A percentile compares a stretch with the other conserved stretches of the same genome.
Conservation (phyloP, 1,284 basidiomycete species). For the Coniophora puteana region DNA sequence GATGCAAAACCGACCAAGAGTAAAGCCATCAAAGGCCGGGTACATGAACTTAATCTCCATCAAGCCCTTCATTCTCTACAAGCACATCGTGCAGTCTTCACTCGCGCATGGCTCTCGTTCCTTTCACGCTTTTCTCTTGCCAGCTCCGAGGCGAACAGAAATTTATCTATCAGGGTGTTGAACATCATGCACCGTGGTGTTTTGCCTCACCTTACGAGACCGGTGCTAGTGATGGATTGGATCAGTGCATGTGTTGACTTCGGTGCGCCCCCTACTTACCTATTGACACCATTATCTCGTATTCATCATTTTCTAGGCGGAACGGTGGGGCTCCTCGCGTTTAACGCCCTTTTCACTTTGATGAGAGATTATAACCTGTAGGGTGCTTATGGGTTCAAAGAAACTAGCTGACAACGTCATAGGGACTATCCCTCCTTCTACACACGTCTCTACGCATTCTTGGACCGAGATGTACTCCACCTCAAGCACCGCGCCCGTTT, state of each 20-base stretch:
- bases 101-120: conserved; percentile 72
- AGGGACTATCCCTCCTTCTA: conserved; percentile 98
- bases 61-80: conserved; percentile 71
- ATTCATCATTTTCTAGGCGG: conserved; percentile 54
- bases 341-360: conserved; percentile 90
- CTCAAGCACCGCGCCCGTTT: conserved; percentile 92
- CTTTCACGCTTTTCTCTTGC: conserved; percentile 53
- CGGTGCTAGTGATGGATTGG: conserved; percentile 92
- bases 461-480: conserved; percentile 86
- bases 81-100: conserved; percentile 78
- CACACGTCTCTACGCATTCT: conserved; percentile 86
- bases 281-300: not conserved
- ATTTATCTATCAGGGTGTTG: conserved; percentile 57
- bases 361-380: conserved; percentile 94
- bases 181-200: conserved; percentile 83
- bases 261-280: conserved; percentile 40
- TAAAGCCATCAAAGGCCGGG: conserved; percentile 40
- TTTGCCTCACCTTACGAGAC: conserved; percentile 78
- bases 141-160: conserved; percentile 38
- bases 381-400: conserved; percentile 26
- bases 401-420: conserved; percentile 6
- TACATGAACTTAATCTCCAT: conserved; percentile 66
- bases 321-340: conserved; percentile 82
- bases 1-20: conserved; percentile 29
- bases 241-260: conserved; percentile 84